phyloP scores from a whole-genome alignment of 495 filamentous ascomycete species.

The Terfezia boudieri region DNA sequence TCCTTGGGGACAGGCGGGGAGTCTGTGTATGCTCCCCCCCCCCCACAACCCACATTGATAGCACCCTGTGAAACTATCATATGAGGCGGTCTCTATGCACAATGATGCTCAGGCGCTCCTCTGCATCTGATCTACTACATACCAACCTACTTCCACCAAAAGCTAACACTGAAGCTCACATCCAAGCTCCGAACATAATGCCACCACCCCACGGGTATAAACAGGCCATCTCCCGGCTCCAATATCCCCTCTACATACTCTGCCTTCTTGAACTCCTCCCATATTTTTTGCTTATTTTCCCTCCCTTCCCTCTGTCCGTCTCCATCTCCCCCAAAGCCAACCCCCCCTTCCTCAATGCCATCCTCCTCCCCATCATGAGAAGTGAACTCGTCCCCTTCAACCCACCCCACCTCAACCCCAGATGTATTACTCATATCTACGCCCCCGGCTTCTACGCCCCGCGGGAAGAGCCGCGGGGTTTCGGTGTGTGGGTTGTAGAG shows the following conservation, averaged over 20 bases:
- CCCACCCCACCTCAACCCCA: conserved; percentile 34
- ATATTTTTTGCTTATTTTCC: conserved; percentile 26
- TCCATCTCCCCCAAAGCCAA: conserved; percentile 6
- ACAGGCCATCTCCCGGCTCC: conserved; percentile 60
- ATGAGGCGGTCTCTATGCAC: too few relatives aligned
- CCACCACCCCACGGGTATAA: conserved; percentile 95
- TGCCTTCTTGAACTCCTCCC: conserved; percentile 33
- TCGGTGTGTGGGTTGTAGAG: conserved; percentile 47
- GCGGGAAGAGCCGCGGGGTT: conserved; percentile 37
- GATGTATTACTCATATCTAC: conserved; percentile 84
- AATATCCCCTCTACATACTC: conserved; percentile 61
- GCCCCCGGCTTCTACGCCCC: conserved; percentile 40
- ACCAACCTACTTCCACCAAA: conserved; percentile 64
- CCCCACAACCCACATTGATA: too few relatives aligned
- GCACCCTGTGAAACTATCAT: too few relatives aligned
- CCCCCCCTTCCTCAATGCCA: conserved; percentile 1
- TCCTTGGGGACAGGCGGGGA: too few relatives aligned
- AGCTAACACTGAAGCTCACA: conserved; percentile 85
- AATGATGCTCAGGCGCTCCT: too few relatives aligned
- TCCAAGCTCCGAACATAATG: conserved; percentile 80
- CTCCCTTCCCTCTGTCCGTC: conserved; percentile 3
- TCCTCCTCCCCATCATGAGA: conserved; percentile 6
- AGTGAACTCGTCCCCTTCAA: conserved; percentile 11
- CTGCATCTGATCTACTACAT: background rate
- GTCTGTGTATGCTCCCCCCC: too few relatives aligned